Evolutionary conservation across 306 rosid genomes (phyloP).

Genomic region (Hippophae tibetana): DNA sequence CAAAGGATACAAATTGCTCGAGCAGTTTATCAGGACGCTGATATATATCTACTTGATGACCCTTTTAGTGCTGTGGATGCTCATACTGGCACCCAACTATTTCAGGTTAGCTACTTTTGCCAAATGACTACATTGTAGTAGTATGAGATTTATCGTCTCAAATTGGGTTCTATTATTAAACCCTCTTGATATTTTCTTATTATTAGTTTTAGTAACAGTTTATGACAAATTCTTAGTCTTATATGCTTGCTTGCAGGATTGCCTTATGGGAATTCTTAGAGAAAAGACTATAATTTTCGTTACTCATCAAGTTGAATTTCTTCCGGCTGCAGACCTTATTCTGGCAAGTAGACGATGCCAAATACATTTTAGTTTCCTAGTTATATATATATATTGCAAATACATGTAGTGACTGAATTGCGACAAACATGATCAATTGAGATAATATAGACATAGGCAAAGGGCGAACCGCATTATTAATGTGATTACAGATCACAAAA

Average conservation of each 20-base stretch:
- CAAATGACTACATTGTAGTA: not conserved
- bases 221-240: constrained; percentile 6
- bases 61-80: constrained; percentile 99
- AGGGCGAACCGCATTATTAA: too few species aligned
- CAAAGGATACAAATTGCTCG: constrained; percentile 94
- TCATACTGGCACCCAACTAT: constrained; percentile 90
- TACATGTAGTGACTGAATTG: not conserved
- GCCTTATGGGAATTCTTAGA: constrained; percentile 80
- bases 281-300: constrained; percentile 76
- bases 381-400: not conserved
- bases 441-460: too few species aligned
- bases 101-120: constrained; percentile 38
- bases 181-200: constrained; percentile 1
- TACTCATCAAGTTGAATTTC: constrained; percentile 97
- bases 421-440: too few species aligned
- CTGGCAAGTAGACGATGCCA: constrained; percentile 40
- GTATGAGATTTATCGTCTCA: not conserved
- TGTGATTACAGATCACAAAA: too few species aligned
- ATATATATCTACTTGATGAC: constrained; percentile 77
- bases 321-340: constrained; percentile 90
- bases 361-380: not conserved
- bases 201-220: not conserved
- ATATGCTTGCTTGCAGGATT: constrained; percentile 43
- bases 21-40: constrained; percentile 84
- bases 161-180: not conserved